Conservation (phyloP, 2,329 filamentous ascomycete species). For the Fusarium keratoplasticum region DNA sequence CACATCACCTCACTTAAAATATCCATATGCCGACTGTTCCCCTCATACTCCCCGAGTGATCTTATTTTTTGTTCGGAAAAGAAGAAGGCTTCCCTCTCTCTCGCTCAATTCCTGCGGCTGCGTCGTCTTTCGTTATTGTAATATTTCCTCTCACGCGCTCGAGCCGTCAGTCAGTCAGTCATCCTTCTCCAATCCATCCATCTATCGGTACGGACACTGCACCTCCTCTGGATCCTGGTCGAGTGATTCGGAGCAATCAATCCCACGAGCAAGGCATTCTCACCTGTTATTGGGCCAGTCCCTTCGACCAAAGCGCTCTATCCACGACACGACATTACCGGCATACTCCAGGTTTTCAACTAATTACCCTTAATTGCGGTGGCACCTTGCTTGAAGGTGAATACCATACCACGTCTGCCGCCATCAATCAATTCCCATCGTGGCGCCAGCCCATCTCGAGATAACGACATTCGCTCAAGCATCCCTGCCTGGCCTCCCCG, state of each 20-base stretch:
- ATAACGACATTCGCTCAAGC: slow-evolving; percentile 23
- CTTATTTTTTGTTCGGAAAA: slow-evolving; percentile 16
- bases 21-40: slow-evolving; percentile 15
- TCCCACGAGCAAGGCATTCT: slow-evolving; percentile 21
- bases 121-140: slow-evolving; percentile 35
- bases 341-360: slow-evolving; percentile 23
- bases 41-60: slow-evolving; percentile 25
- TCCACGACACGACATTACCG: slow-evolving; percentile 8
- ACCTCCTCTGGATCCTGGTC: slow-evolving; percentile 9
- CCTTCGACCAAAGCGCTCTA: slow-evolving; percentile 20
- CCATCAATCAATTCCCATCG: slow-evolving; percentile 13
- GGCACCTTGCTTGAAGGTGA: slow-evolving; percentile 7
- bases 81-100: slow-evolving; percentile 6
- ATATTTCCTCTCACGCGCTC: slow-evolving; percentile 9
- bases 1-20: slow-evolving; percentile 34
- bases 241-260: slow-evolving; percentile 20
- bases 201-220: slow-evolving; percentile 3
- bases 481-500: not conserved
- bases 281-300: slow-evolving; percentile 6
- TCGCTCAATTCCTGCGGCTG: slow-evolving; percentile 19
- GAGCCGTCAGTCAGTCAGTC: slow-evolving; percentile 4
- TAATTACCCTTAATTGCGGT: slow-evolving; percentile 14
- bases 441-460: slow-evolving; percentile 15
- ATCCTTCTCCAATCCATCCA: slow-evolving; percentile 5
- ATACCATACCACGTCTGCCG: not conserved